Base-by-base conservation (phyloP, 371 early-diverging fungal genomes). In the Syncephalastrum monosporum region DNA sequence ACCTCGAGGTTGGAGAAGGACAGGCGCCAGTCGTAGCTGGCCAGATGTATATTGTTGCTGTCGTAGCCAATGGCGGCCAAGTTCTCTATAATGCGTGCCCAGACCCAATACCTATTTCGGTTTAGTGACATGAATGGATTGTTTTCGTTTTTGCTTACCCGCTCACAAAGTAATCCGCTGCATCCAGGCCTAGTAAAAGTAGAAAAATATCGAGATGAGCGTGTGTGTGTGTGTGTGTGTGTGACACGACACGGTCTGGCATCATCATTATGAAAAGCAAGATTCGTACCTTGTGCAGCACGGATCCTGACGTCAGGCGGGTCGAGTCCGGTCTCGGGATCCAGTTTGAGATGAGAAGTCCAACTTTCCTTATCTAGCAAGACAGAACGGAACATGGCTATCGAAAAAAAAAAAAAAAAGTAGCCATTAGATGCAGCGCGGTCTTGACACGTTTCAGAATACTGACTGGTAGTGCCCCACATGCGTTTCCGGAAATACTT, bases 1-100 rank as follows among this genome's bases (percentile, higher is more conserved):
- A 70, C 74, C 68, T 98, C 95, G 4, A 97, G 76, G 49, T 94
- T 91, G n/a, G 71, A 55, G 55, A 90, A 86, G 0, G 91, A 81
- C 43, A 98, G 75, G 45, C 98, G 81, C 97, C 98, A 98, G 74
- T 98, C 97, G 68, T 94, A 97, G 0, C 93, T 79, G 0, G 95
- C 94, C 47, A 96, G 72, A 42, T 88, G 79, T 88, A 96, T 91
- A 50, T 85, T 91, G 60, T 89, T 91, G 70, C 74, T 85, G 71
- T 96, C 96, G 67, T 95, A 94, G 23, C 95, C 96, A 47, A 96
- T 82, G 0, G 85, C 87, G 0, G 93, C 93, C 50, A 95, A 59
- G 65, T 94, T 95, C 61, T 91, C 88, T 56, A 91, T 85, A 23
- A 85, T 74, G 49, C 88, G 87, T 50, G 90, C 94, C 96, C 95